These are phyloP conservation scores for Erysiphe pulchra DNA, from an alignment of 2,329 filamentous ascomycete species.

Conservation along the genomic window DNA sequence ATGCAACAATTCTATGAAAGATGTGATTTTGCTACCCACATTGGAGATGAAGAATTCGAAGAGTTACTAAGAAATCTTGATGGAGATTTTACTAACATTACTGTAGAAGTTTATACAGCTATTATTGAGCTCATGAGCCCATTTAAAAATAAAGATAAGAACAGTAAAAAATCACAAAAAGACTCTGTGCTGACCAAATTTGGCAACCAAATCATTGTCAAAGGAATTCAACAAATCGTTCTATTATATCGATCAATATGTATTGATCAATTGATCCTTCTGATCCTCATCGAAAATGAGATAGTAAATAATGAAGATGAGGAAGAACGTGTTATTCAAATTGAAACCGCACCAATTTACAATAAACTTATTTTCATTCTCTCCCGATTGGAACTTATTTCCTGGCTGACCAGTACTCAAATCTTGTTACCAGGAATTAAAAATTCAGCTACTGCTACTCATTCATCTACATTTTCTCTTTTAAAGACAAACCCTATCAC, in stretches of 20 bases:
- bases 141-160: conserved; percentile 12
- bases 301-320: conserved; percentile 43
- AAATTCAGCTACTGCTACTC: no score
- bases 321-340: conserved; percentile 20
- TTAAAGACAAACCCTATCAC: no score
- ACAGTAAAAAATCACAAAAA: conserved; percentile 18
- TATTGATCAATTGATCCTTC: conserved; percentile 57
- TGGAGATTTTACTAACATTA: conserved; percentile 33
- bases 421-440: conserved; percentile 21
- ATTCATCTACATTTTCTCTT: no score
- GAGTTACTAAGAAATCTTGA: conserved; percentile 45
- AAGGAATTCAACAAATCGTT: conserved; percentile 55
- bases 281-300: conserved; percentile 70
- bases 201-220: conserved; percentile 48
- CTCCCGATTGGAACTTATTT: conserved; percentile 45
- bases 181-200: conserved; percentile 28
- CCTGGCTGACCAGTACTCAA: conserved; percentile 38
- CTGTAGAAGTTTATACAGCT: conserved; percentile 26
- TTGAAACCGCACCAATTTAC: conserved; percentile 49
- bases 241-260: conserved; percentile 47
- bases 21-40: conserved; percentile 50
- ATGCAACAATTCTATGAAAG: conserved; percentile 58
- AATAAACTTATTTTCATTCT: conserved; percentile 44
- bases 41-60: conserved; percentile 59
- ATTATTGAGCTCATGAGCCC: conserved; percentile 22